phyloP scores from a whole-genome alignment of 768 basidiomycete species.

The Botryobasidium botryosum region DNA sequence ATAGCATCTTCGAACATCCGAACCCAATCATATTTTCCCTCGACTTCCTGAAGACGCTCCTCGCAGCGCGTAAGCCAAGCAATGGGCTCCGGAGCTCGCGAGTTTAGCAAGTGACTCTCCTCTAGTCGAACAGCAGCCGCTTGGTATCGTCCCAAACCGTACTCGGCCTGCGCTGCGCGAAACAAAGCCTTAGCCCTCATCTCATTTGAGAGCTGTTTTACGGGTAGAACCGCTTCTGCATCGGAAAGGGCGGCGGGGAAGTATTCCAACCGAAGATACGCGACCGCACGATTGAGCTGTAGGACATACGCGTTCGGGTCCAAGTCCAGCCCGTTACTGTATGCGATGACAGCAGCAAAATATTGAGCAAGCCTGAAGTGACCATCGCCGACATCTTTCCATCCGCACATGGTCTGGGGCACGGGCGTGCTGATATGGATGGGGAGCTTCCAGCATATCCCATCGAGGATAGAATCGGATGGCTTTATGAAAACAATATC shows the following conservation, averaged over 20 bases:
- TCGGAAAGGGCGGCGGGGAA: constrained; percentile 17
- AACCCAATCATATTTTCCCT: constrained; percentile 16
- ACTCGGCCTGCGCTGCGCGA: constrained; percentile 13
- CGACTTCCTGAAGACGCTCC: constrained; percentile 14
- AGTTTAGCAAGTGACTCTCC: not conserved
- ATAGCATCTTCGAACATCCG: constrained; percentile 12
- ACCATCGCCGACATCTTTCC: too few species aligned
- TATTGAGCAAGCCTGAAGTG: too few species aligned
- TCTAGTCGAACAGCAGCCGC: constrained; percentile 11
- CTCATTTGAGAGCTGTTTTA: not conserved
- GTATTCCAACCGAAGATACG: constrained; percentile 15
- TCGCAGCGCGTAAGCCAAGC: constrained; percentile 13
- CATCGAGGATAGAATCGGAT: too few species aligned
- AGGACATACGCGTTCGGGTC: constrained; percentile 9
- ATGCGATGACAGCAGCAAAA: too few species aligned
- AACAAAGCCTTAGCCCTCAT: constrained; percentile 15
- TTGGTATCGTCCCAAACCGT: constrained; percentile 14
- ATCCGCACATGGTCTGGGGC: too few species aligned
- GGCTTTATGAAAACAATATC: too few species aligned
- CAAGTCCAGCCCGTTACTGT: too few species aligned
- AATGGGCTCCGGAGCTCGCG: constrained; percentile 6
- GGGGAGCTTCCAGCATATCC: too few species aligned
- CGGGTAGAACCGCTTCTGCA: constrained; percentile 12
- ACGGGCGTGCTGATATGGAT: too few species aligned
- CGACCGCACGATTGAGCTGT: constrained; percentile 18